Evolutionary conservation across 1,284 basidiomycete species (phyloP), one percentile per base, ranked within the genome.

Genomic region (Cryptococcus jaspeensis): DNA sequence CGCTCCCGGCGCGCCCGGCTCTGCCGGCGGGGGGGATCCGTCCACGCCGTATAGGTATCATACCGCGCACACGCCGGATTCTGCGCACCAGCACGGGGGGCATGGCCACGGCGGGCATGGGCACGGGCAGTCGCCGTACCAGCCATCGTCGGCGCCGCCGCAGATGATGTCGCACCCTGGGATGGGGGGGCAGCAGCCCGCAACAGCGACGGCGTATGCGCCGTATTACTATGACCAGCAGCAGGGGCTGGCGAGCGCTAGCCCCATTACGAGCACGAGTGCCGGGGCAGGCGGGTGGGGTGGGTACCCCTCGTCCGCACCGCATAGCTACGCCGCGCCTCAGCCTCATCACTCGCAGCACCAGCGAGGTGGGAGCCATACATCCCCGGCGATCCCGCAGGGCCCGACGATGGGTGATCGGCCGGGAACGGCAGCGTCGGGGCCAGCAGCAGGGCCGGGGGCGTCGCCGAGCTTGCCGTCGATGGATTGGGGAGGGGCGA

Each of bases 11-110:
- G n/a, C n/a, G n/a, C n/a, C n/a, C n/a, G n/a, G n/a, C n/a, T n/a
- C n/a, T n/a, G 45, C 62, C 15, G 48, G 54, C 9, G 61, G 56
- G 7, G 53, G 60, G n/a, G 61, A 65, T 44, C 63, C 64, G 2
- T 68, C 69, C 5, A 65, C 71, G 3, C 64, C 64, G 1, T 59
- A 65, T 13, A 54, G 63, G n/a, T 72, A 67, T 56, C 70, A 69
- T 50, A 41, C 54, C 23, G 46, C 44, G 20, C 44, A 39, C 36
- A 46, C 58, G 20, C 45, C 58, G n/a, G 59, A 58, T 16, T 49
- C 37, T 15, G 39, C 59, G 13, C 43, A 48, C 11, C 45, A 43
- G 37, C 50, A 46, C n/a, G n/a, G n/a, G n/a, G n/a, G n/a, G n/a
- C n/a, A n/a, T n/a, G n/a, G n/a, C n/a, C n/a, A n/a, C n/a, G n/a